Conservation (phyloP, 192 early-diverging fungal species). For the Kickxella alabastrina region DNA sequence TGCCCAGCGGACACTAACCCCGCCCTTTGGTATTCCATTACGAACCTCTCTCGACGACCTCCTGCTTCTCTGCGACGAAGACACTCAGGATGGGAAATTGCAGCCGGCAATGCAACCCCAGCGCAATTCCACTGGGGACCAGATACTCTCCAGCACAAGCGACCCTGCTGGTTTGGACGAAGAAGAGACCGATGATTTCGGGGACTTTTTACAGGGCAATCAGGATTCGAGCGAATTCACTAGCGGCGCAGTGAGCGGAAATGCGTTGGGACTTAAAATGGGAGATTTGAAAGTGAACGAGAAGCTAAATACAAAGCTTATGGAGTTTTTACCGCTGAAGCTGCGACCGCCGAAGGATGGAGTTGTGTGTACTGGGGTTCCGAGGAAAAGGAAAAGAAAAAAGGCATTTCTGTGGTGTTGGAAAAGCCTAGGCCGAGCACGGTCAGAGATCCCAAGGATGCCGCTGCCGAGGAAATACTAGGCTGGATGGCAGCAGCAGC, state of each 20-base stretch:
- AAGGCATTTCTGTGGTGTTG: no score
- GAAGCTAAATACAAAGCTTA: not conserved
- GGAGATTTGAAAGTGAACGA: not conserved
- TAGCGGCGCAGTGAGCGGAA: no score
- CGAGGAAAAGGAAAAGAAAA: no score
- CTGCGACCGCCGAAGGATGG: no score
- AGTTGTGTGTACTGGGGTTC: no score
- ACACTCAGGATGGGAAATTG: slow-evolving; percentile 3
- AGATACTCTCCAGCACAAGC: not conserved
- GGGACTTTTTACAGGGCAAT: slow-evolving; percentile 20
- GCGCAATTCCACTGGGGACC: not conserved
- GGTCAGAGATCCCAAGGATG: no score
- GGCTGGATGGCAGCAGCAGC: slow-evolving; percentile 16
- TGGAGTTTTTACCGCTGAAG: not conserved
- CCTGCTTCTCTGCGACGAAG: slow-evolving; percentile 16
- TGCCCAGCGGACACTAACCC: no score
- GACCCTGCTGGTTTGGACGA: not conserved
- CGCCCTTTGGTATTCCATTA: not conserved
- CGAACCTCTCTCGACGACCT: slow-evolving; percentile 7
- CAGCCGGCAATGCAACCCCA: slow-evolving; percentile 20
- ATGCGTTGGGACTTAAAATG: not conserved
- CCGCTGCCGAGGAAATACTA: slow-evolving; percentile 19
- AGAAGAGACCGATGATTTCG: slow-evolving; percentile 22
- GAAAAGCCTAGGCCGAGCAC: no score
- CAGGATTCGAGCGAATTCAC: not conserved